Base-by-base conservation (phyloP, 2,329 filamentous ascomycete genomes). In the Huntiella abstrusa region DNA sequence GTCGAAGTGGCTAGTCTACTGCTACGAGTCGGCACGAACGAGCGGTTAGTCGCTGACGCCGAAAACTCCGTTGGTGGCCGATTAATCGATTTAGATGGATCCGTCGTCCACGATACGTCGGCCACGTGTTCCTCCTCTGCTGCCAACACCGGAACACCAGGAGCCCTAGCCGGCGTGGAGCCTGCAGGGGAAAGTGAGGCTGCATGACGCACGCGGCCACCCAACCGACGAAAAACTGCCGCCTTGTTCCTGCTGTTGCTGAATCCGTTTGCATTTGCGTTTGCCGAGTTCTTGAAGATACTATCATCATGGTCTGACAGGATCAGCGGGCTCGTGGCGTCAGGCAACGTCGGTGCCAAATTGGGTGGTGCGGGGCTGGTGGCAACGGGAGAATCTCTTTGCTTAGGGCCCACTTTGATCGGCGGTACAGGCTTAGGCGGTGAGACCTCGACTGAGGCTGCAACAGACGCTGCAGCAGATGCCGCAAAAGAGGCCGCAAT, bases 31-130 rank as follows among this genome's bases (percentile, higher is more conserved):
- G 41, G 41, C n/a, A 16, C 28, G 34, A 43, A 43, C n/a, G 28
- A 13, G 10, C 32, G 22, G n/a, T 17, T 43, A 33, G 34, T 17
- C 12, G 32, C 8, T 13, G 22, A 43, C 12, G 22, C 12, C 6
- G 32, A 33, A 10, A 28, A 35, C 34, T 33, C 16, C 7, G 43
- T 35, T 8, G 16, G 35, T 41, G 35, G 37, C 33, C 47, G 48
- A 11, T 41, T 37, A 17, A n/a, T 15, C 6, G 47, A 47, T 33
- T 41, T 37, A 11, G 40, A 44, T 5, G 48, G 48, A 15, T 50
- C 48, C 10, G 48, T 50, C 2, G 48, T 50, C 48, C 48, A 50
- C 10, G 48, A 50, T 6, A 50, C 45, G 15, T 50, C 48, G 11
- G 44, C 48, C 37, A 47, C 33, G 37, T 45, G 39, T 16, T 50